These are phyloP conservation scores for Aspergillus ostianus DNA, from an alignment of 495 filamentous ascomycete genomes.

Conservation along the genomic window DNA sequence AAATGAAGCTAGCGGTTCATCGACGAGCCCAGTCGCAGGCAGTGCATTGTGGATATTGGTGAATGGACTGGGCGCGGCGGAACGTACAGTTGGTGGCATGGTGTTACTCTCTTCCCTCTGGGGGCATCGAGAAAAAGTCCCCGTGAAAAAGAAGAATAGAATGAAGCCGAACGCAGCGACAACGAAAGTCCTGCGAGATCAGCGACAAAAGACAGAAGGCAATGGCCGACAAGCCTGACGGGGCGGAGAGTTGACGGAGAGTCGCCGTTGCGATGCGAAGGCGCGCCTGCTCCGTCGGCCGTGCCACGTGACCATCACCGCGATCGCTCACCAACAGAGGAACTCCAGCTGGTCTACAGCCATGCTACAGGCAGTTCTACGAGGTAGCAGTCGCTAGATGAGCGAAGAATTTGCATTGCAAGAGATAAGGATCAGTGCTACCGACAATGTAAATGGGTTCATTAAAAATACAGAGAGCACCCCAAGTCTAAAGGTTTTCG, in stretches of 20 bases:
- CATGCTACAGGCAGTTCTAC: background rate
- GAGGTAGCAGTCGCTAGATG: background rate
- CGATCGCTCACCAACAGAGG: too few relatives aligned
- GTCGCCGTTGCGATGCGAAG: background rate
- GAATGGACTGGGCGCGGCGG: constrained; percentile 12
- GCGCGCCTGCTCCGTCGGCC: background rate
- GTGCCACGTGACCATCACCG: background rate
- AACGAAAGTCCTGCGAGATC: background rate
- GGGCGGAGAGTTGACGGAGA: background rate
- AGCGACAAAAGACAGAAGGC: background rate
- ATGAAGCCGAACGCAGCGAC: background rate
- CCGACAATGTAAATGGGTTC: constrained; percentile 16
- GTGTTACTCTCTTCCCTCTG: constrained; percentile 11
- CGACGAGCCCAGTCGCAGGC: too few relatives aligned
- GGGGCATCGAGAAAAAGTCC: constrained; percentile 2
- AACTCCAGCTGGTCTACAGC: too few relatives aligned
- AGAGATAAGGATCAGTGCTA: constrained; percentile 10
- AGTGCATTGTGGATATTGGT: too few relatives aligned
- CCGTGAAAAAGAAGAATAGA: background rate
- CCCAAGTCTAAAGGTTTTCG: constrained; percentile 21
- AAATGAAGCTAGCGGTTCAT: background rate
- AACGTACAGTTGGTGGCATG: constrained; percentile 48
- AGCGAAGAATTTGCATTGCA: constrained; percentile 16
- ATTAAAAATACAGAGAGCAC: constrained; percentile 26
- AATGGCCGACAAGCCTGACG: background rate